Base-by-base conservation (phyloP, 1,284 basidiomycete species). In the Somion occarium region DNA sequence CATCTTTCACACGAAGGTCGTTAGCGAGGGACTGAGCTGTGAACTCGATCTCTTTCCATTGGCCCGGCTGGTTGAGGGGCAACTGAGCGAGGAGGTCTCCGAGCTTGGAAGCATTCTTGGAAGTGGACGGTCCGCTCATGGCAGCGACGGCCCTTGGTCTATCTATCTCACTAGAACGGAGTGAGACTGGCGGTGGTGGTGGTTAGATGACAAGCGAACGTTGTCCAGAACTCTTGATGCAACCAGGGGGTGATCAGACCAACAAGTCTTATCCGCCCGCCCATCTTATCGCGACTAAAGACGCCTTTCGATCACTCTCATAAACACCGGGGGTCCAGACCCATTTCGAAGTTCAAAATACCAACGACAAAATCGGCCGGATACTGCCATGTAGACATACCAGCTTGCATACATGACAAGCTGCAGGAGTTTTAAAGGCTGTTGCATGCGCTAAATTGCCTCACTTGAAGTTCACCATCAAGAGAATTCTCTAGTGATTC, bases 21-120 rank as follows among this genome's bases (percentile, higher is more conserved):
- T 87, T 80, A 44, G 85, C 87, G 39, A 89, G 66, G 46, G 71
- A 66, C 60, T 74, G 80, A 9, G 82, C 78, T 27, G 73, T 73
- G 23, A 57, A 58, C 58, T 82, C 75, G 30, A 85, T 71, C 39
- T 73, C 68, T 45, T 64, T 64, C 85, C 85, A 89, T 25, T 68
- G 62, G 39, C 69, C 64, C 12, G 64, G 64, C 51, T 60, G 61
- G 47, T 62, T 68, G 53, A 66, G 57, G 18, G 64, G 57, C 20
- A 68, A 61, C 30, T 60, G 60, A 22, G 66, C 66, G 38, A 64
- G 58, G 47, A 67, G 59, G 53, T 68, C 63, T 44, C 61, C 61
- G 39, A 72, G 65, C 49, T 64, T 61, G 34, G 65, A 61, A 44
- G 69, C 47, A 19, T 22, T 48, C 13, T 39, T 11, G 11, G 22